Base-by-base conservation (phyloP, 2,329 filamentous ascomycete genomes). In the Ilyonectria destructans region DNA sequence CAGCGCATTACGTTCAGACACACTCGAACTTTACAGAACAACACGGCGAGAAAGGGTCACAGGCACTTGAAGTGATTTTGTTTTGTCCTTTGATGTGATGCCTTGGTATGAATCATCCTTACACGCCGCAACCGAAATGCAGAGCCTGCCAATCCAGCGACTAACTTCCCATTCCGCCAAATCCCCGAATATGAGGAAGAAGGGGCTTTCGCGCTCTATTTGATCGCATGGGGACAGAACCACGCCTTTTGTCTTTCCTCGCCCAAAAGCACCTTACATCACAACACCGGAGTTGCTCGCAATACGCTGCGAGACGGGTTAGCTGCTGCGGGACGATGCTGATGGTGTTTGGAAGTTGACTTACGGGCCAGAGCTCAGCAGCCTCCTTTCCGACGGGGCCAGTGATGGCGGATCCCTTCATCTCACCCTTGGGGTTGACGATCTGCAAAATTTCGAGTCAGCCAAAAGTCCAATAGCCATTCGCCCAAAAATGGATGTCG, bases 351-450 rank as follows among this genome's bases (percentile, higher is more conserved):
- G n/a, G 17, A 19, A 23, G 29, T 23, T 3, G 71, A 90, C 93
- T 87, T 90, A 96, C 94, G 84, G 96, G 96, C 96, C 96, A 99
- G 82, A 99, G 91, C 89, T 99, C 96, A 85, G 96, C 96, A 84
- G 96, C 96, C 89, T 99, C 96, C 93, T 99, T 99, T 86, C 96
- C 96, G 83, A 99, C 96, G 80, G 96, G 96, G 80, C 96, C 96
- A 80, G 96, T 99, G 85, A 99, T 99, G 85, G 96, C 96, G 76
- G 95, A 98, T 84, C 96, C 96, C 93, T 99, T 99, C 96, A 99
- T 99, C 90, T 99, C 96, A 88, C 96, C 96, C 93, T 99, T 99
- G 87, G 96, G 95, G 91, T 99, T 99, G 90, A 99, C 96, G 82
- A 99, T 99, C 93, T 96, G 82, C 35, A 45, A 49, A 51, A 48